These are phyloP conservation scores for Lentinula boryana DNA, from an alignment of 768 basidiomycete genomes.

Conservation along the genomic window DNA sequence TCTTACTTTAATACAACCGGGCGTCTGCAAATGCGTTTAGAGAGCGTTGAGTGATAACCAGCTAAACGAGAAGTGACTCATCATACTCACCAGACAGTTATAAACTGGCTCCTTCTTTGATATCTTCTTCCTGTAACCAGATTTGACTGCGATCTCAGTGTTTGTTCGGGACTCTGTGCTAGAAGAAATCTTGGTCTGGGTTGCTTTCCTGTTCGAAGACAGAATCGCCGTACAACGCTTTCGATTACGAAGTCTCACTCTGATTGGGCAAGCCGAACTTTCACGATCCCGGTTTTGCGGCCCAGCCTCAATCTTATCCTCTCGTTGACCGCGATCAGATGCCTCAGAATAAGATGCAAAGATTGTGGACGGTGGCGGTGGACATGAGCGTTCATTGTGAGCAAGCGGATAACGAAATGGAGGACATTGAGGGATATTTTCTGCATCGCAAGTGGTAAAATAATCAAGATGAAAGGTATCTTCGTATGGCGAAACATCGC, in stretches of 20 bases:
- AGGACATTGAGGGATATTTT: neutral
- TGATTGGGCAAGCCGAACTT: neutral
- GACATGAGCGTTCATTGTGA: neutral
- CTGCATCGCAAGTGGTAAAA: neutral
- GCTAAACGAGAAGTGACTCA: neutral
- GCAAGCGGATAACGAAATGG: neutral
- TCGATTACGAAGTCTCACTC: neutral
- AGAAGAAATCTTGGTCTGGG: neutral
- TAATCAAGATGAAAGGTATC: neutral
- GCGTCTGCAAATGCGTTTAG: neutral
- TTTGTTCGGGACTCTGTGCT: neutral
- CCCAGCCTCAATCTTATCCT: neutral
- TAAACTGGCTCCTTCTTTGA: neutral
- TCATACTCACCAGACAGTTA: neutral
- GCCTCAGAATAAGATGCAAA: neutral
- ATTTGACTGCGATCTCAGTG: neutral
- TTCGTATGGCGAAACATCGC: neutral
- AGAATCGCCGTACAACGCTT: neutral
- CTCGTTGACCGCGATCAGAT: neutral
- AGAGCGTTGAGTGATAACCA: neutral
- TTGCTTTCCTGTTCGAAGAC: neutral
- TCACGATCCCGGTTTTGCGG: neutral
- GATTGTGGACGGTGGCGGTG: neutral
- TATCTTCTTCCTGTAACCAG: neutral
- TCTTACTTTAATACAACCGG: neutral